Evolutionary conservation across 164 flowering plant genomes (phyloP), one percentile per base, ranked within the genome.

Genomic region (Protea cynaroides): DNA sequence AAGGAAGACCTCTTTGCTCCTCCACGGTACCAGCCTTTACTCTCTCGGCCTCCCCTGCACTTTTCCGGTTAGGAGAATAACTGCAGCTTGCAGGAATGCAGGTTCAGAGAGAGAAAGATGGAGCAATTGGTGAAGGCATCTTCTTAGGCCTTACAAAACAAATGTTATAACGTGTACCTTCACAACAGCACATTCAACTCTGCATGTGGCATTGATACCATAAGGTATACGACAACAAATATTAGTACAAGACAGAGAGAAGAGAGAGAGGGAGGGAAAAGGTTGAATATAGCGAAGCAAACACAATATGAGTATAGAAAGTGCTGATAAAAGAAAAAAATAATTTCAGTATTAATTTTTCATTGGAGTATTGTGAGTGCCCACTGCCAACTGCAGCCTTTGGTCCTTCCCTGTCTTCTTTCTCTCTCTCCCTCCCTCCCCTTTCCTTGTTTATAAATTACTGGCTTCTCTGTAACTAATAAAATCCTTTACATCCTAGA

Each of bases 211-310:
- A 40, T 4, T 10, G 1, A 40, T 29, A 5, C 46, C 8, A 40
- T 12, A 3, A 40, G 8, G 14, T 1, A 3, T 40, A 40, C 46
- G 4, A 11, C 49, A 44, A 49, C 52, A 15, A 4, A 49, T 1
- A 49, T 1, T 25, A 56, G 54, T 40, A 57, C 14, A 53, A 60
- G 56, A 65, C 54, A 55, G 25, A 52, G 65, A 54, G 36, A n/a
- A 23, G 19, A 52, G 25, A 34, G 56, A 53, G 62, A 56, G 25
- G 63, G 36, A 58, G 23, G 34, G 63, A 34, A 66, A 75, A 74
- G 75, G 83, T 79, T 77, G 84, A 74, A 74, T 75, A 73, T 84
- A 82, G 88, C 86, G 82, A 84, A 80, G 50, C 68, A 61, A 69
- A 67, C 64, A 64, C 65, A 58, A 60, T 60, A 43, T 61, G 51